Evolutionary conservation across 2,329 filamentous ascomycete genomes (phyloP).

Genomic region (Basipetospora chlamydospora): DNA sequence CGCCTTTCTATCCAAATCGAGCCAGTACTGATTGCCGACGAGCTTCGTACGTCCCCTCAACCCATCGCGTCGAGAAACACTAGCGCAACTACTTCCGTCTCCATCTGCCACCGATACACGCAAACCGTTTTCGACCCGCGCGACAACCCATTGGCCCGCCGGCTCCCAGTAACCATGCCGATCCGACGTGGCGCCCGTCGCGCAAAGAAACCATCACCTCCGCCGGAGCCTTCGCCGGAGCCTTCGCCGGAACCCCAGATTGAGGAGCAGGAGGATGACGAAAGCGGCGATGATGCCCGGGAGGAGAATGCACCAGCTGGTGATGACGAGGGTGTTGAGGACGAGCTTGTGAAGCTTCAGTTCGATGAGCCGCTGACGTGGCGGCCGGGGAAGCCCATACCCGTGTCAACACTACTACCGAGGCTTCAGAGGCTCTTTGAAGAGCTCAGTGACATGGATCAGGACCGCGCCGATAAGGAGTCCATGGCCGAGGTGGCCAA

Average conservation of each 20-base stretch:
- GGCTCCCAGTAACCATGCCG: conserved; percentile 24
- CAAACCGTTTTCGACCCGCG: background rate
- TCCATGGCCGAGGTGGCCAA: conserved; percentile 74
- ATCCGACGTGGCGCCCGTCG: conserved; percentile 62
- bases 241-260: conserved; percentile 5
- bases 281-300: conserved; percentile 1
- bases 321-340: conserved; percentile 6
- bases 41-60: too few relatives aligned
- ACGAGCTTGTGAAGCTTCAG: conserved; percentile 34
- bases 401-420: conserved; percentile 65
- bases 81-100: too few relatives aligned
- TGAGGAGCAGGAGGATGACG: conserved; percentile 6
- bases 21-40: too few relatives aligned
- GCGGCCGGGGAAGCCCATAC: conserved; percentile 80
- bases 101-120: too few relatives aligned
- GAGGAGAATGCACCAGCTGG: conserved; percentile 7
- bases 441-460: conserved; percentile 74
- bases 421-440: conserved; percentile 68
- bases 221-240: background rate
- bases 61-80: too few relatives aligned
- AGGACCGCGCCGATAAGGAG: conserved; percentile 71
- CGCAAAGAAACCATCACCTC: conserved; percentile 58
- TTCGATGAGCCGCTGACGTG: conserved; percentile 84
- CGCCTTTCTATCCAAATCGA: too few relatives aligned
- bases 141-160: background rate